A percentile compares a stretch with the other conserved stretches of the same genome.
Evolutionary conservation across 768 basidiomycete species (phyloP).

Genomic region (Mycena olivaceomarginata): DNA sequence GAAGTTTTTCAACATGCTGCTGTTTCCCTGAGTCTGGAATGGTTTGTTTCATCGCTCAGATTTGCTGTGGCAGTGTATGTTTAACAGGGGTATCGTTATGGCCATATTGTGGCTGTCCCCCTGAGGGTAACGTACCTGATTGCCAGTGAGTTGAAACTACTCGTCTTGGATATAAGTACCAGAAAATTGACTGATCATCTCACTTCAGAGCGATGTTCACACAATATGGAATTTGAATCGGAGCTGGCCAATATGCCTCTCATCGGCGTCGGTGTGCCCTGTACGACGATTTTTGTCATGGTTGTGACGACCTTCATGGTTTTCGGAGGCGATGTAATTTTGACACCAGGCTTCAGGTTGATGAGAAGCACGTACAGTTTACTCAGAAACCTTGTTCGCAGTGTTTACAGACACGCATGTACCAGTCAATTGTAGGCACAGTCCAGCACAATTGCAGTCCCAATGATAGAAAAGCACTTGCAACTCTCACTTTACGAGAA

Average conservation of each 20-base stretch:
- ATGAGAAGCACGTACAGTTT: background rate
- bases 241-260: background rate
- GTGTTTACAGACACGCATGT: too few species aligned
- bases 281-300: background rate
- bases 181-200: background rate
- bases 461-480: too few species aligned
- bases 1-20: background rate
- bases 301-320: background rate
- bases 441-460: too few species aligned
- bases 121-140: background rate
- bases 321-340: background rate
- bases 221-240: background rate
- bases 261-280: background rate
- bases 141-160: background rate
- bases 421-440: too few species aligned
- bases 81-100: background rate
- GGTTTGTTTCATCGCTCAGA: background rate
- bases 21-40: background rate
- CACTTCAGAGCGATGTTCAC: background rate
- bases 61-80: background rate
- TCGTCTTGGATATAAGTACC: background rate
- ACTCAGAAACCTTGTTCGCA: too few species aligned
- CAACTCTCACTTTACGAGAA: too few species aligned
- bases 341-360: background rate
- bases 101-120: background rate